A percentile compares a stretch with the other conserved stretches of the same genome.
phyloP scores from a whole-genome alignment of 73 alveolate genomes.

The Blepharisma japonicum region DNA sequence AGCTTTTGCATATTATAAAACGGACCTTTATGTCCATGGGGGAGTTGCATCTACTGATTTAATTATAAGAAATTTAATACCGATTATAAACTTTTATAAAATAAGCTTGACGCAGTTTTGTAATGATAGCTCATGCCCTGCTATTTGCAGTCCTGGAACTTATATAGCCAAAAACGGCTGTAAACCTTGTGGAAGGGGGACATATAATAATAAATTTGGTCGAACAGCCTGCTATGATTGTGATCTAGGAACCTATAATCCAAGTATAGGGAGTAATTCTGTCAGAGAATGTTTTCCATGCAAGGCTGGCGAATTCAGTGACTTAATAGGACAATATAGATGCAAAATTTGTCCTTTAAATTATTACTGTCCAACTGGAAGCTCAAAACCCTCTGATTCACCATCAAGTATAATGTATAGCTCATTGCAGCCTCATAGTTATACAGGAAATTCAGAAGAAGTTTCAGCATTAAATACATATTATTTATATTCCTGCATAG shows the following conservation, averaged over 20 bases:
- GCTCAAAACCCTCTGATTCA: background rate
- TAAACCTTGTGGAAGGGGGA: background rate
- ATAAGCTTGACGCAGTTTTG: background rate
- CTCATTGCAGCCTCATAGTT: background rate
- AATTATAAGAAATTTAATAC: background rate
- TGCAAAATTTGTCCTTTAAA: background rate
- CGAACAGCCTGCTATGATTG: background rate
- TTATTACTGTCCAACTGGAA: slow-evolving; percentile 14
- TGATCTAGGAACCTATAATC: slow-evolving; percentile 24
- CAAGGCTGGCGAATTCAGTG: background rate
- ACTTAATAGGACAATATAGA: background rate
- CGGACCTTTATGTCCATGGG: background rate
- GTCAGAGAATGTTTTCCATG: slow-evolving; percentile 30
- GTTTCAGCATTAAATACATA: background rate
- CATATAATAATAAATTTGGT: background rate
- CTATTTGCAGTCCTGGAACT: slow-evolving; percentile 1
- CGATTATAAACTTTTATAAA: background rate
- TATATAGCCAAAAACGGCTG: background rate
- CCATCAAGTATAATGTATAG: background rate
- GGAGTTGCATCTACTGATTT: background rate
- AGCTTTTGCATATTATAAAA: slow-evolving; percentile 15
- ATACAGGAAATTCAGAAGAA: background rate
- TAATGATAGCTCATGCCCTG: background rate
- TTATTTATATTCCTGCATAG: background rate
- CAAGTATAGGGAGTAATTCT: background rate